Base-by-base conservation (phyloP, 2,329 filamentous ascomycete species). In the Fusarium sp. region DNA sequence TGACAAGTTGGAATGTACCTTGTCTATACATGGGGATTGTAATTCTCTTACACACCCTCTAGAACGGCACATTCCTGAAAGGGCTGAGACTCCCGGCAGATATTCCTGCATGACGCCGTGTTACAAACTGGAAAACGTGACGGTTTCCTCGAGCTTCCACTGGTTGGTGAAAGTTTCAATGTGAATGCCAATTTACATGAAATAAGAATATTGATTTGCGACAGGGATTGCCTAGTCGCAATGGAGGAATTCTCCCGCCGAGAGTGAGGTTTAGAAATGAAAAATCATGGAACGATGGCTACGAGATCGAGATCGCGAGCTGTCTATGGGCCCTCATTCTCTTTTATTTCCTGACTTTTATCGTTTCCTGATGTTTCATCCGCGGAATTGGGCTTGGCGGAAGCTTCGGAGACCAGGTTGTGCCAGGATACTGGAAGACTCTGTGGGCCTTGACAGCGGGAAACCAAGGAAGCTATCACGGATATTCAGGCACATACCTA, bases 291-390 rank as follows among this genome's bases (percentile, higher is more conserved):
- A 69, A 58, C 30, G 57, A 66, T 64, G n/a, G 24, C 39, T 48
- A n/a, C 48, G 14, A 64, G 76, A 78, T 78, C 73, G 76, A 73
- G 74, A 77, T 77, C 66, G 28, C 41, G 45, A 55, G 58, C 41
- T 22, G 57, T 55, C 22, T 47, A 68, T 54, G 44, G 44, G 30
- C 45, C 41, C 47, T 53, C 44, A 12, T 44, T 66, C 51, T 26
- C 28, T 35, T 48, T 60, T 47, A 13, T 38, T 30, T 44, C 42
- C 18, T 61, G 59, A 38, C 47, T 18, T 48, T 39, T 32, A 41
- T 69, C 66, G 57, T 44, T 56, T 44, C 48, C 47, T 51, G 41
- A 44, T 63, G 60, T 56, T 60, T 58, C 39, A 51, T 67, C 39
- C 36, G 39, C 63, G 56, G 59, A 58, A 65, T 54, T 58, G 61